Percentiles rank a stretch among this genome's conserved stretches.
Conservation (phyloP, 2,329 filamentous ascomycete genomes). For the Drechslera avenae region DNA sequence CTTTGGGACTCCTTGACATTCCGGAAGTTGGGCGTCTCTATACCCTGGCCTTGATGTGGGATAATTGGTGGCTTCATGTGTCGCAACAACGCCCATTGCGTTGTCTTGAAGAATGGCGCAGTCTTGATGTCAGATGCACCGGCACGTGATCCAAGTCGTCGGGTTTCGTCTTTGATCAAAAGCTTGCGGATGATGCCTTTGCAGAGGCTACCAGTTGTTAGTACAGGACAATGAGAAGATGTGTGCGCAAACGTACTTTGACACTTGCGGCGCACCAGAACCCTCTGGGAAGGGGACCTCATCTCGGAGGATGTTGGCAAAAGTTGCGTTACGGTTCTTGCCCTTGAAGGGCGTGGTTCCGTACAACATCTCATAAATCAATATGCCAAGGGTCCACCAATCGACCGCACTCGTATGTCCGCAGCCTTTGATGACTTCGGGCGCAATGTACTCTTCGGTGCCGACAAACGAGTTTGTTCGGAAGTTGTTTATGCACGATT, state of each 20-base stretch:
- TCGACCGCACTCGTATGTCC: conserved; percentile 98
- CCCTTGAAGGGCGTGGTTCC: conserved; percentile 99
- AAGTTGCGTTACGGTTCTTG: conserved; percentile 97
- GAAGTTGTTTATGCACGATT: conserved; percentile 98
- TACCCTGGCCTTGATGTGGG: conserved; percentile 84
- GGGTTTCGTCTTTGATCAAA: conserved; percentile 96
- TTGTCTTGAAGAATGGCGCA: conserved; percentile 94
- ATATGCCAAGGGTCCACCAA: conserved; percentile 97
- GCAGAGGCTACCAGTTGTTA: conserved; percentile 71
- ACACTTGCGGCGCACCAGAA: conserved; percentile 79
- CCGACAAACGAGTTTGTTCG: conserved; percentile 98
- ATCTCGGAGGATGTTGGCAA: conserved; percentile 94
- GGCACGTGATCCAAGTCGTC: conserved; percentile 88
- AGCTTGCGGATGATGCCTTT: conserved; percentile 96
- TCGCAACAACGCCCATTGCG: conserved; percentile 94
- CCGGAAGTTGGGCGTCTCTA: conserved; percentile 95
- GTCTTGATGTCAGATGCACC: conserved; percentile 96
- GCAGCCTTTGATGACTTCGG: conserved; percentile 97
- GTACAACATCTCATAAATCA: conserved; percentile 99
- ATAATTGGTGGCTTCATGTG: conserved; percentile 99
- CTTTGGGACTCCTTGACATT: conserved; percentile 98
- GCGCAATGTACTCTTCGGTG: conserved; percentile 98
- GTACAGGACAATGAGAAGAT: conserved; percentile 10
- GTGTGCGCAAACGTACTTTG: conserved; percentile 72
- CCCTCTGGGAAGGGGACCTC: conserved; percentile 96